Conservation (phyloP, 768 basidiomycete genomes). For the Tephrocybe sp. region DNA sequence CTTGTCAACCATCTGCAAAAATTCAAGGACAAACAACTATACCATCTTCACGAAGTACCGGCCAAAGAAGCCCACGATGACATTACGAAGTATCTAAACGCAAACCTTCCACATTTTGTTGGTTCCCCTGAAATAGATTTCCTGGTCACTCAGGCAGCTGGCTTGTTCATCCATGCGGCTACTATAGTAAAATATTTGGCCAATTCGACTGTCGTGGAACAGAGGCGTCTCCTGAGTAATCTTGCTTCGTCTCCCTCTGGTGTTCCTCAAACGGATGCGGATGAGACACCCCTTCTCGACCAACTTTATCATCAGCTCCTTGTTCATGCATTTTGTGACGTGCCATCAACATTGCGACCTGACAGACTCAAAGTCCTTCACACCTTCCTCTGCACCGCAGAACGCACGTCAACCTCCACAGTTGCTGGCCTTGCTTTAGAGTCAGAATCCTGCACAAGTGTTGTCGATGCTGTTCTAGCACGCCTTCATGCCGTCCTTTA, state of each 20-base stretch:
- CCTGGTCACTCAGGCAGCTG: constrained; percentile 16
- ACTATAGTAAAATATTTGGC: constrained; percentile 7
- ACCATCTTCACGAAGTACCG: background rate
- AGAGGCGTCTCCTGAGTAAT: constrained; percentile 14
- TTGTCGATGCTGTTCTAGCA: constrained; percentile 3
- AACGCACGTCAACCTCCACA: constrained; percentile 13
- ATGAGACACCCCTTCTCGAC: background rate
- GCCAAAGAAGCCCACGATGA: background rate
- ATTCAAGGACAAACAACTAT: background rate
- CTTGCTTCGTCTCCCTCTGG: no score
- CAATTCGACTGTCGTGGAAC: no score
- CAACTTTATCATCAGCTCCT: no score
- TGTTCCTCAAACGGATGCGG: no score
- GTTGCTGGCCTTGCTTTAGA: constrained; percentile 8
- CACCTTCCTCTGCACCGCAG: constrained; percentile 21
- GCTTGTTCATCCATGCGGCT: constrained; percentile 28
- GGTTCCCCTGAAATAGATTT: background rate
- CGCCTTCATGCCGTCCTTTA: constrained; percentile 22
- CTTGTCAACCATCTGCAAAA: background rate
- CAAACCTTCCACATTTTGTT: background rate
- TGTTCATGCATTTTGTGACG: no score
- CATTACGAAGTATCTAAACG: background rate
- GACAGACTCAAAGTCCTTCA: no score
- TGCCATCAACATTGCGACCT: no score
- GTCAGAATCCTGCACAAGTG: no score